Conservation (phyloP, 78 protist species). For the Dictyostelium purpureum region DNA sequence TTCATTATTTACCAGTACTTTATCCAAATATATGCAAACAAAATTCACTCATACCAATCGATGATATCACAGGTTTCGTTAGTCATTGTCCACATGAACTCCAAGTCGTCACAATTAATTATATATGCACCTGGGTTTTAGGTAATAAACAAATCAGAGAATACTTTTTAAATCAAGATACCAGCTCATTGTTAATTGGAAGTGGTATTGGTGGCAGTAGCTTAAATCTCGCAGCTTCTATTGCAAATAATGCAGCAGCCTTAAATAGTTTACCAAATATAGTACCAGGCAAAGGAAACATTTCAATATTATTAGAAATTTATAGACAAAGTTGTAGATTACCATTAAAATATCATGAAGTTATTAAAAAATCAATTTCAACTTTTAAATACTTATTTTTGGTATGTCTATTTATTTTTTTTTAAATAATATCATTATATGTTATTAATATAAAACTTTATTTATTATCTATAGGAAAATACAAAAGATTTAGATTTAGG, state of each 20-base stretch:
- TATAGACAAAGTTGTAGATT: conserved; percentile 70
- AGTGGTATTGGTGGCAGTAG: background rate
- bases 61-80: conserved; percentile 57
- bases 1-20: conserved; percentile 26
- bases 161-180: background rate
- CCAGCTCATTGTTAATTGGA: background rate
- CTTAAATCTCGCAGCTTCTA: background rate
- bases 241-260: background rate
- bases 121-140: conserved; percentile 23
- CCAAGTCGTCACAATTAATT: conserved; percentile 45
- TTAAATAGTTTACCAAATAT: background rate
- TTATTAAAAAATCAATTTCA: conserved; percentile 46
- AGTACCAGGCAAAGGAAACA: conserved; percentile 44
- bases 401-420: conserved; percentile 1
- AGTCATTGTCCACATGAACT: conserved; percentile 71
- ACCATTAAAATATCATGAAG: conserved; percentile 57
- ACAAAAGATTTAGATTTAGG: conserved; percentile 46
- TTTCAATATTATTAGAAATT: conserved; percentile 43
- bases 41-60: conserved; percentile 5
- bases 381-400: conserved; percentile 47
- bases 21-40: conserved; percentile 59
- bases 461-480: background rate
- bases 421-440: too few relatives aligned
- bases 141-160: background rate
- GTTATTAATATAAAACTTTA: background rate